phyloP scores from a whole-genome alignment of 2,329 filamentous ascomycete genomes.

The Kalmusia sp. region DNA sequence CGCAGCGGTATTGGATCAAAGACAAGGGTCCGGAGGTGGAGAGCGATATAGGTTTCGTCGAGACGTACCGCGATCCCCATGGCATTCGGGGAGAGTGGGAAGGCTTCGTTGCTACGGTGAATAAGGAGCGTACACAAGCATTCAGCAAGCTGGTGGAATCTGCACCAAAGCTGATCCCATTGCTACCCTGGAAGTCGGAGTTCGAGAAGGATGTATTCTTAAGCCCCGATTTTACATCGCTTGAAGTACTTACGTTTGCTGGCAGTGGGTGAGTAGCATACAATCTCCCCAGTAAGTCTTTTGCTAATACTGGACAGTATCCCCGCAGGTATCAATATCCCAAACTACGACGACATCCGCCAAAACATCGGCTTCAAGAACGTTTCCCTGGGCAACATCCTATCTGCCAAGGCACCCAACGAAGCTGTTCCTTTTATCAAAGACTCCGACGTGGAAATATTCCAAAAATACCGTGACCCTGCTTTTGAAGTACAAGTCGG shows the following conservation, averaged over 20 bases:
- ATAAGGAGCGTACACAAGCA: slow-evolving; percentile 86
- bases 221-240: slow-evolving; percentile 92
- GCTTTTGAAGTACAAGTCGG: slow-evolving; percentile 97
- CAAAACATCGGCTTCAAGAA: slow-evolving; percentile 91
- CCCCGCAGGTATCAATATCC: slow-evolving; percentile 65
- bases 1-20: slow-evolving; percentile 61
- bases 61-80: slow-evolving; percentile 63
- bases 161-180: slow-evolving; percentile 83
- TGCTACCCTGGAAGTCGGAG: slow-evolving; percentile 84
- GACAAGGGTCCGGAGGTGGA: slow-evolving; percentile 61
- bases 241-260: slow-evolving; percentile 87
- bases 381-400: slow-evolving; percentile 89
- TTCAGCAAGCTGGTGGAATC: slow-evolving; percentile 85
- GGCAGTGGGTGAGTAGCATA: slow-evolving; percentile 56
- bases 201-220: slow-evolving; percentile 98
- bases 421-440: slow-evolving; percentile 92
- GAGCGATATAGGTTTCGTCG: slow-evolving; percentile 62
- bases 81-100: slow-evolving; percentile 63
- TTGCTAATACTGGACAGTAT: slow-evolving; percentile 47
- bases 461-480: slow-evolving; percentile 80
- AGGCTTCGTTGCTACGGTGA: slow-evolving; percentile 70
- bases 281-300: background rate
- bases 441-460: slow-evolving; percentile 77
- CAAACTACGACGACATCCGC: slow-evolving; percentile 70
- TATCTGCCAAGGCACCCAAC: slow-evolving; percentile 88